Evolutionary conservation across 2,329 filamentous ascomycete species (phyloP), one percentile per base, ranked within the genome.

Genomic region (Westerdykella aurantiaca): DNA sequence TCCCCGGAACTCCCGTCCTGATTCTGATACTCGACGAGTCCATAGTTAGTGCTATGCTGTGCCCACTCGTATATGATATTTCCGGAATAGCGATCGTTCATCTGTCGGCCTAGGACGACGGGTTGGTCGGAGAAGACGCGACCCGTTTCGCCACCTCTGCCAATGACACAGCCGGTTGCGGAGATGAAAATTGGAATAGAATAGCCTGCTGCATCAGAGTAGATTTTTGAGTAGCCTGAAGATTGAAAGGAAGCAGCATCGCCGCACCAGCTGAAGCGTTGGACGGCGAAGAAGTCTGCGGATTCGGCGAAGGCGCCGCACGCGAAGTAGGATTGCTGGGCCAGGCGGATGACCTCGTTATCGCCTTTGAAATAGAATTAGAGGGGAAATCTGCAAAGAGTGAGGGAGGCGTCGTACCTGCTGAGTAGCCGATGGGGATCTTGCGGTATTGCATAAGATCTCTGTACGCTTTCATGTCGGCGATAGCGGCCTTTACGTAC

Each of bases 61-160:
- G 14, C n/a, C 45, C 46, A 51, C 29, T 51, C 45, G 16, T 48
- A 51, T 10, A 51, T 47, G 21, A 51, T 46, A 25, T 44, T 48
- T 5, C 46, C 48, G 6, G 46, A 49, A n/a, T 37, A 43, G 6
- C 48, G 31, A 33, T 51, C 43, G 23, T 51, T 51, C 48, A 51
- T 51, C 21, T 51, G 31, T 1, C 43, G 33, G 10, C 48, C 48
- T 5, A 48, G 37, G 14, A 51, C 31, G 6, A 41, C 43, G 11
- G 39, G 34, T 25, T 51, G 48, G 31, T 51, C 48, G 9, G n/a
- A n/a, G 21, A 46, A 51, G 4, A 12, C 7, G 5, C 40, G 31
- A 18, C 17, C 16, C 33, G n/a, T 7, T 6, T 9, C 21, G 2
- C n/a, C 40, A 42, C 7, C 40, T 22, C 4, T 33, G 35, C 23